Evolutionary conservation across 78 protist species (phyloP).

Genomic region (Dictyostelium discoideum): dicty_2.7 NC_007088.5:2979001-2979500

Average conservation of each 20-base stretch:
- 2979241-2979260: background rate
- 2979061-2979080: too few relatives aligned
- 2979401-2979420: background rate
- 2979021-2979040: too few relatives aligned
- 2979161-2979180: conserved; percentile 42
- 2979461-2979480: background rate
- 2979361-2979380: background rate
- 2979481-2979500: conserved; percentile 9
- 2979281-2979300: conserved; percentile 67
- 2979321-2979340: conserved; percentile 3
- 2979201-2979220: conserved; percentile 17
- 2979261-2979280: conserved; percentile 35
- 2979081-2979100: too few relatives aligned
- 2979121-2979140: conserved; percentile 46
- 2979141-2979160: conserved; percentile 14
- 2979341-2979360: background rate
- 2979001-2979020: too few relatives aligned
- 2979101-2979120: background rate
- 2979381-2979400: background rate
- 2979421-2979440: background rate
- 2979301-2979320: conserved; percentile 56
- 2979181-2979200: conserved; percentile 21
- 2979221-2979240: conserved; percentile 12
- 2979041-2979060: too few relatives aligned
- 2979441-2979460: conserved; percentile 65